Conservation (phyloP, 1,139 yeast species). For the Yamadazyma siamensis region DNA sequence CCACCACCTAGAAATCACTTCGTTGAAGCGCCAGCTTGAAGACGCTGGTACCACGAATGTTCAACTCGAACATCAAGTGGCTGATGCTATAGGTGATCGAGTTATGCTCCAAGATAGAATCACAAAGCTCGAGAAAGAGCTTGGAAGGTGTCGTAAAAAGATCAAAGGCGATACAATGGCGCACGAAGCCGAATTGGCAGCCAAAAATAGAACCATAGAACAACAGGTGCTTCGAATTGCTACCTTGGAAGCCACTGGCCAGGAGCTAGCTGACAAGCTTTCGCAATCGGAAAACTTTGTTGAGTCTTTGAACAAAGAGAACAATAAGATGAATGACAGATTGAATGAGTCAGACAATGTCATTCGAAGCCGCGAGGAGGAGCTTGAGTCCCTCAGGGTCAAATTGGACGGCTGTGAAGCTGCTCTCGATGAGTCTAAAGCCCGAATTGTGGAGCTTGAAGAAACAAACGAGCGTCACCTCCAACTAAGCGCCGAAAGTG, state of each 20-base stretch:
- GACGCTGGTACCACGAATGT: background rate
- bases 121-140: constrained; percentile 5
- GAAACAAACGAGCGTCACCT: no score
- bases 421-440: no score
- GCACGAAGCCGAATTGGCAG: constrained; percentile 2
- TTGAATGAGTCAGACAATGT: no score
- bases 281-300: constrained; percentile 2
- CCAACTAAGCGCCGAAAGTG: no score
- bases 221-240: background rate
- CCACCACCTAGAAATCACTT: constrained; percentile 2
- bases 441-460: no score
- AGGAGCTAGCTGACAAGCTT: constrained; percentile 1
- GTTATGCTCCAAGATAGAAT: constrained; percentile 2
- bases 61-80: constrained; percentile 2
- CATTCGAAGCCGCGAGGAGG: no score
- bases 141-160: constrained; percentile 4
- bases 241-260: background rate
- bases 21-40: constrained; percentile 2
- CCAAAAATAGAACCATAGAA: background rate
- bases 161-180: constrained; percentile 1
- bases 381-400: background rate
- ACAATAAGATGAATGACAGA: constrained; percentile 7
- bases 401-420: background rate
- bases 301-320: constrained; percentile 7
- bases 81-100: no score